Percentiles rank a stretch among this genome's conserved stretches.
These are phyloP conservation scores for Monosporozyma unispora DNA, from an alignment of 805 yeast genomes.

Conservation along the genomic window DNA sequence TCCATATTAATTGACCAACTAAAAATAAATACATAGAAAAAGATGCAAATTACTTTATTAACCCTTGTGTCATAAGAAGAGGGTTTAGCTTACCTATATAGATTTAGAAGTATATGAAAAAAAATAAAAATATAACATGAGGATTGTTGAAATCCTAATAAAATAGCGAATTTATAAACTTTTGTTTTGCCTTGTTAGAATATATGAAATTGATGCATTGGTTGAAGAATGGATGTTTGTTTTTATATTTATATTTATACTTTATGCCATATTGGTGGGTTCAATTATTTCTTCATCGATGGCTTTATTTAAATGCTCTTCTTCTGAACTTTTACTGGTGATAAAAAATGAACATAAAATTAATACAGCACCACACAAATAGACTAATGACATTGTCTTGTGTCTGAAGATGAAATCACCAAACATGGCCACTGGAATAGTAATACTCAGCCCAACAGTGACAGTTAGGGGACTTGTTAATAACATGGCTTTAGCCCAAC, in stretches of 20 bases:
- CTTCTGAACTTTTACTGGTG: constrained; percentile 70
- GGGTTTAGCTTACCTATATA: background rate
- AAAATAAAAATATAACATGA: background rate
- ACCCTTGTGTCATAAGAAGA: too few relatives aligned
- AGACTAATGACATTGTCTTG: constrained; percentile 49
- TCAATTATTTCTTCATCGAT: constrained; percentile 4
- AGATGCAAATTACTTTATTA: background rate
- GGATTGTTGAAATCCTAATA: background rate
- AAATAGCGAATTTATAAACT: background rate
- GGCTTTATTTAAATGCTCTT: constrained; percentile 34
- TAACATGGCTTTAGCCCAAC: constrained; percentile 94
- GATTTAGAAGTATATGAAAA: background rate
- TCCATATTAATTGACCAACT: constrained; percentile 9
- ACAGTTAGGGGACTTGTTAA: constrained; percentile 91
- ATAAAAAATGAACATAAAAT: constrained; percentile 79
- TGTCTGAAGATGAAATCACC: constrained; percentile 76
- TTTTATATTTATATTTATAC: too few relatives aligned
- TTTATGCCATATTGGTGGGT: background rate
- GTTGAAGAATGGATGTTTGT: background rate
- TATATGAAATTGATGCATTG: background rate
- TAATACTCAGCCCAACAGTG: constrained; percentile 86
- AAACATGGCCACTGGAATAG: constrained; percentile 89
- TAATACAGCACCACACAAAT: constrained; percentile 69
- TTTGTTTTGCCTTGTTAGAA: background rate
- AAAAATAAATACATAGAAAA: background rate